phyloP scores from a whole-genome alignment of 2,329 filamentous ascomycete genomes.

The Diaporthe batatas region DNA sequence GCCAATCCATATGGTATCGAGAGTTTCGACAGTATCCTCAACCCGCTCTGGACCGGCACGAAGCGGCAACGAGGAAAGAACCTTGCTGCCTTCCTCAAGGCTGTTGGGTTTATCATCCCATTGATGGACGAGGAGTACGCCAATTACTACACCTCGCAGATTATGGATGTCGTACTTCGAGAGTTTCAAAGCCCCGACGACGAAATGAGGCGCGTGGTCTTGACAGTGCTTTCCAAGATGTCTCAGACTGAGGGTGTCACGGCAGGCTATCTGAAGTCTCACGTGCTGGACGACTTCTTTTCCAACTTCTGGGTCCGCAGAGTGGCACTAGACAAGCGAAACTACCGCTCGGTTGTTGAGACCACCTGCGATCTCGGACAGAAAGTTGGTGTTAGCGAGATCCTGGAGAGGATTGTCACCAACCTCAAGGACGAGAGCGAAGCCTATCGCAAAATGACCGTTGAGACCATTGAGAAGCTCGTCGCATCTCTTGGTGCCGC shows the following conservation, averaged over 20 bases:
- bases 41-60: constrained; percentile 96
- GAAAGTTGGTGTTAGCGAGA: constrained; percentile 97
- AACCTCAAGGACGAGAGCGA: constrained; percentile 99
- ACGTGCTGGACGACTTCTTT: constrained; percentile 96
- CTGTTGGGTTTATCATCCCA: constrained; percentile 97
- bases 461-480: constrained; percentile 97
- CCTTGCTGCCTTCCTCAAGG: constrained; percentile 94
- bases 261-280: constrained; percentile 92
- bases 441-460: constrained; percentile 98
- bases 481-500: constrained; percentile 93
- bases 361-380: constrained; percentile 97
- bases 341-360: constrained; percentile 97
- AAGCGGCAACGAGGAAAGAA: constrained; percentile 97
- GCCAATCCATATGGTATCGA: constrained; percentile 99
- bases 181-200: constrained; percentile 98
- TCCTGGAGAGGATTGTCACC: constrained; percentile 90
- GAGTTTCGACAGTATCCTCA: constrained; percentile 97
- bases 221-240: constrained; percentile 97
- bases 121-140: constrained; percentile 99
- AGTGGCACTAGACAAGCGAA: constrained; percentile 97
- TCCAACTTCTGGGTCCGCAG: constrained; percentile 98
- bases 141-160: constrained; percentile 98
- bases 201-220: constrained; percentile 99
- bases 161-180: constrained; percentile 97
- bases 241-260: constrained; percentile 95